These are phyloP conservation scores for Candida quercuum DNA, from an alignment of 805 yeast genomes.

Conservation along the genomic window DNA sequence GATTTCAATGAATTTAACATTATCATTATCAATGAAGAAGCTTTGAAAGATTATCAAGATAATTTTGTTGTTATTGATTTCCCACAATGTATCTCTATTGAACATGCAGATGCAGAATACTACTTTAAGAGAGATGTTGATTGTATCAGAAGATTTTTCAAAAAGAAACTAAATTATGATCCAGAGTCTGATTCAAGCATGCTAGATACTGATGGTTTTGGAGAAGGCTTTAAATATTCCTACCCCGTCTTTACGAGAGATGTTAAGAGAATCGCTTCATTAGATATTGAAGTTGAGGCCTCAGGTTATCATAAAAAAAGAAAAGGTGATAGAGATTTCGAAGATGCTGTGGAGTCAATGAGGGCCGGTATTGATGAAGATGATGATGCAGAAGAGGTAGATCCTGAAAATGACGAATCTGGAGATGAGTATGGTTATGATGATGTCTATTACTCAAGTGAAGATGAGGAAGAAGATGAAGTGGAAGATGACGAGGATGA, in stretches of 20 bases:
- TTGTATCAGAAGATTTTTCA: constrained; percentile 81
- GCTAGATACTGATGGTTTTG: constrained; percentile 76
- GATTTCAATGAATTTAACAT: constrained; percentile 97
- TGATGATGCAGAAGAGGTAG: constrained; percentile 21
- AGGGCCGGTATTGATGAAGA: constrained; percentile 37
- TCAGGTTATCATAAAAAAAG: constrained; percentile 71
- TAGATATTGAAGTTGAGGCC: constrained; percentile 88
- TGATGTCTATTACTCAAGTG: constrained; percentile 24
- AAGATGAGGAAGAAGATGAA: constrained; percentile 32
- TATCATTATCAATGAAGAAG: constrained; percentile 65
- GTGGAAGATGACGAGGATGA: constrained; percentile 38
- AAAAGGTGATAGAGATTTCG: constrained; percentile 59
- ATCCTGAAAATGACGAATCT: constrained; percentile 36
- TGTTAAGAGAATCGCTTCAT: constrained; percentile 55
- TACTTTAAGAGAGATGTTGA: constrained; percentile 92
- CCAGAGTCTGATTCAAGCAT: constrained; percentile 65
- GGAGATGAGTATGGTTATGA: constrained; percentile 37
- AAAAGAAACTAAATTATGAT: constrained; percentile 65
- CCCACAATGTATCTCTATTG: constrained; percentile 95
- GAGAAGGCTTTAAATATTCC: constrained; percentile 70
- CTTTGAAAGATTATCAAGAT: constrained; percentile 40
- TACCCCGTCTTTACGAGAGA: constrained; percentile 81
- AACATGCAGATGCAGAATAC: constrained; percentile 81
- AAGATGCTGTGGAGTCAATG: constrained; percentile 67
- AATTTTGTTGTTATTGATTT: constrained; percentile 94